A percentile compares a stretch with the other conserved stretches of the same genome.
These are phyloP conservation scores for Podosphaera xanthii DNA, from an alignment of 2,329 filamentous ascomycete species.

Conservation along the genomic window DNA sequence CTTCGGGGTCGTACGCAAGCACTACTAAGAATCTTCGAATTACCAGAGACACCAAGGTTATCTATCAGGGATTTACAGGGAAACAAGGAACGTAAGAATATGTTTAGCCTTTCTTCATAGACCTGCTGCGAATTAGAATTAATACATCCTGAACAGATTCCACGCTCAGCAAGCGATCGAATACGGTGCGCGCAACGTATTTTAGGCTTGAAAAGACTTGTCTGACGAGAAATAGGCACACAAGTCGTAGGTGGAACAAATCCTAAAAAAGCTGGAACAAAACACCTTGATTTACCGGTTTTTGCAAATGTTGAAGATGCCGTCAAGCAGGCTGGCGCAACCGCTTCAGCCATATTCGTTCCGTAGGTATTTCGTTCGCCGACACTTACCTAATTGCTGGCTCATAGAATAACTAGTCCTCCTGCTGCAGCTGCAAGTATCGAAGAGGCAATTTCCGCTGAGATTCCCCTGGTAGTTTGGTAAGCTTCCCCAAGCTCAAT, in stretches of 20 bases:
- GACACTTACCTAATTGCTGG: background rate
- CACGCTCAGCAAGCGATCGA: slow-evolving; percentile 95
- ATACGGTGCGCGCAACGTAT: slow-evolving; percentile 45
- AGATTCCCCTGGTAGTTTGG: slow-evolving; percentile 87
- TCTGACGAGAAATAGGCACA: slow-evolving; percentile 39
- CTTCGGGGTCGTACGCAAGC: slow-evolving; percentile 43
- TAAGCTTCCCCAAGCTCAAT: slow-evolving; percentile 15
- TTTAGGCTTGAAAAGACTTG: slow-evolving; percentile 7
- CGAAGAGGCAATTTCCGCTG: slow-evolving; percentile 82
- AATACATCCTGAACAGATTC: slow-evolving; percentile 40
- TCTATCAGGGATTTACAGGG: slow-evolving; percentile 94
- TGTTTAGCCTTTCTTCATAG: background rate
- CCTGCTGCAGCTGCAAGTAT: slow-evolving; percentile 85
- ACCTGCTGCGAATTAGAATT: slow-evolving; percentile 5
- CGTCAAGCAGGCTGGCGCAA: slow-evolving; percentile 74
- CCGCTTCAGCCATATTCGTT: slow-evolving; percentile 85
- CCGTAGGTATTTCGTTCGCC: slow-evolving; percentile 33
- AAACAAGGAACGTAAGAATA: slow-evolving; percentile 73
- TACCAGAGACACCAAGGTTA: slow-evolving; percentile 77
- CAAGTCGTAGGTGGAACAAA: slow-evolving; percentile 97
- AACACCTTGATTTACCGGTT: slow-evolving; percentile 78
- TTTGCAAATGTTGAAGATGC: slow-evolving; percentile 78
- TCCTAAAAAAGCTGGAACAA: slow-evolving; percentile 88
- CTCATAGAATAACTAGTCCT: slow-evolving; percentile 31
- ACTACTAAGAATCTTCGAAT: slow-evolving; percentile 78